Percentiles rank a stretch among this genome's conserved stretches.
Evolutionary conservation across 805 yeast genomes (phyloP).

Genomic region (Candida silvicultrix): DNA sequence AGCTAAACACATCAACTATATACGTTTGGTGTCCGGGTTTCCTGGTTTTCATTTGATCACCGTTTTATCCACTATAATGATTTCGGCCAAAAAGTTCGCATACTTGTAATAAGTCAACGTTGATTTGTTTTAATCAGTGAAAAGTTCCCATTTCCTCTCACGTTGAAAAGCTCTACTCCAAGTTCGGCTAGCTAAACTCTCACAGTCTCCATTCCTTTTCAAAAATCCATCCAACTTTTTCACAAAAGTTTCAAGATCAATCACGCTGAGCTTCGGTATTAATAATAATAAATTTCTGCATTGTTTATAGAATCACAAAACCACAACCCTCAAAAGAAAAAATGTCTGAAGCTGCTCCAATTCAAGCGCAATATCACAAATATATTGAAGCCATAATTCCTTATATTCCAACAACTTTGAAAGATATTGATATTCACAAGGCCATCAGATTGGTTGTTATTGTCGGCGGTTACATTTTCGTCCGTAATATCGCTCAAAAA

Average conservation of each 20-base stretch:
- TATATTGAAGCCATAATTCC: conserved; percentile 2
- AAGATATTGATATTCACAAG: conserved; percentile 38
- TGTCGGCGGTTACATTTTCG: conserved; percentile 56
- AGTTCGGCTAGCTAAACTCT: too few relatives aligned
- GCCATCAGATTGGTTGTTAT: conserved; percentile 41
- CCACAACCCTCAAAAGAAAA: too few relatives aligned
- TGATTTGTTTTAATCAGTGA: too few relatives aligned
- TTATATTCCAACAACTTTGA: conserved; percentile 20
- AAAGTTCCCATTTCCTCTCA: too few relatives aligned
- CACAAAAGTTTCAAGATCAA: background rate
- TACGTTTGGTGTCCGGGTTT: background rate
- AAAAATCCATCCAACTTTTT: too few relatives aligned
- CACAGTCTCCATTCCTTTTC: too few relatives aligned
- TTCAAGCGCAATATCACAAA: background rate
- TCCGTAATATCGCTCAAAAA: conserved; percentile 49
- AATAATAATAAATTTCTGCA: background rate
- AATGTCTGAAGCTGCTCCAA: background rate
- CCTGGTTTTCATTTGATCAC: background rate
- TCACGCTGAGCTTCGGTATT: background rate
- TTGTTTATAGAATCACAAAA: too few relatives aligned
- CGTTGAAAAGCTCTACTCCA: too few relatives aligned
- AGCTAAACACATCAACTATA: background rate
- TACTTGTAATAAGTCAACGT: background rate
- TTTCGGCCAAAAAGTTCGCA: background rate
- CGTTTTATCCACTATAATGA: background rate